A percentile compares a stretch with the other conserved stretches of the same genome.
These are phyloP conservation scores for Aspergillus campestris DNA, from an alignment of 495 filamentous ascomycete genomes.

Conservation along the genomic window DNA sequence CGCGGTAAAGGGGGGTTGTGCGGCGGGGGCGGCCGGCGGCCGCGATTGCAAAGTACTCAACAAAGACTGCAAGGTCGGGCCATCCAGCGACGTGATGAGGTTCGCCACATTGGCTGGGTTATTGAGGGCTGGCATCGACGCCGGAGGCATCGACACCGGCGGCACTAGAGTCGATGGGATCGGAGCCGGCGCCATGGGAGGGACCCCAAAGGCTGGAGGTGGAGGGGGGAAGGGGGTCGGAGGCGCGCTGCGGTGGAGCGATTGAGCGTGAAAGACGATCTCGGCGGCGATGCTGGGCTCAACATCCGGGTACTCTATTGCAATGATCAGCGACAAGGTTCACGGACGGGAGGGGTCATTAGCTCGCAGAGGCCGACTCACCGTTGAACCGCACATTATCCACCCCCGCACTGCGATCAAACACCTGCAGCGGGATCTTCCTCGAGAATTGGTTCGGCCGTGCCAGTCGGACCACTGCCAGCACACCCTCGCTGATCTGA, in stretches of 20 bases:
- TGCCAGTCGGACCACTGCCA: slow-evolving; percentile 71
- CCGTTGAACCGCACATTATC: slow-evolving; percentile 71
- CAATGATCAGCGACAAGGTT: background rate
- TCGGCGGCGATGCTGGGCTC: slow-evolving; percentile 70
- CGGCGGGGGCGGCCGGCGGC: slow-evolving; percentile 33
- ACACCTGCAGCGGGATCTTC: slow-evolving; percentile 72
- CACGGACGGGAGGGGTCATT: slow-evolving; percentile 7
- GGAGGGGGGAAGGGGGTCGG: slow-evolving; percentile 35
- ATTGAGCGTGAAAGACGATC: slow-evolving; percentile 68
- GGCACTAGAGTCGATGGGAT: slow-evolving; percentile 14
- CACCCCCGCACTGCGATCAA: slow-evolving; percentile 64
- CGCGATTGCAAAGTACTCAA: slow-evolving; percentile 48
- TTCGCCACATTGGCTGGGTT: slow-evolving; percentile 37
- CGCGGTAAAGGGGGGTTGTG: slow-evolving; percentile 29
- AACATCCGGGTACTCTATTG: slow-evolving; percentile 66
- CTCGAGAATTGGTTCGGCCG: slow-evolving; percentile 55
- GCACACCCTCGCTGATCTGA: slow-evolving; percentile 83
- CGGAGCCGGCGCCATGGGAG: slow-evolving; percentile 25
- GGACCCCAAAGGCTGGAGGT: slow-evolving; percentile 37
- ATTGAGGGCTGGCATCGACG: slow-evolving; percentile 21
- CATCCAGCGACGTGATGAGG: slow-evolving; percentile 55
- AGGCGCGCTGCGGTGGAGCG: slow-evolving; percentile 38
- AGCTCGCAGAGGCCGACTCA: slow-evolving; percentile 18
- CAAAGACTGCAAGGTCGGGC: slow-evolving; percentile 62
- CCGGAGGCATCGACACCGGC: slow-evolving; percentile 28